Base-by-base conservation (phyloP, 2,329 filamentous ascomycete genomes). In the Cryoendolithus antarcticus region DNA sequence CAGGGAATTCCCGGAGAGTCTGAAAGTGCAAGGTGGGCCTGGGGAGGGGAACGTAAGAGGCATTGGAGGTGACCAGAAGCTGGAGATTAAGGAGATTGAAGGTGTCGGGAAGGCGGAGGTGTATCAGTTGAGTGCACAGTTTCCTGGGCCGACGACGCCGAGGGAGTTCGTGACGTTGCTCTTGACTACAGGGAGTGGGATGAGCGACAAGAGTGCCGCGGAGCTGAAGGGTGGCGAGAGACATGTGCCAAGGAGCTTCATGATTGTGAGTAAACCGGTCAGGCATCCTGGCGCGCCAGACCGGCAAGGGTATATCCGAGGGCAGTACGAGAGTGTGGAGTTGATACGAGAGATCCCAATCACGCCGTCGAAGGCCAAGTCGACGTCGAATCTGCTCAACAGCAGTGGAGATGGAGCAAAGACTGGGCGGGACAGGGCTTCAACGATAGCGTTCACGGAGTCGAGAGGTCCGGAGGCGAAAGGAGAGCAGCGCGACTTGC, bases 251-350 rank as follows among this genome's bases (percentile, higher is more conserved):
- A 67, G 82, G 45, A 82, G 88, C 53, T 93, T 79, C 58, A 85
- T 94, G 71, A 74, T 95, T 39, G 74, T 95, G 3, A 94, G 86
- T 2, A 86, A 82, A 58, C 89, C 89, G 1, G 83, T 86, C 52
- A 61, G 72, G 12, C 86, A 95, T 56, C 77, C 80, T 0, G 76
- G 85, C 42, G 80, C 82, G 28, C 78, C 80, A 12, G 70, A 72
- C 9, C 70, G 80, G 7, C 64, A 74, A 42, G 84, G 83, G 10
- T 89, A 80, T 56, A 83, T 94, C 35, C 73, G 86, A 31, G 89
- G 88, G 3, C 71, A 79, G 46, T 96, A 95, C 55, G 88, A 95
- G 64, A 93, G 84, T 1, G 81, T 95, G 10, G 89, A 96, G 61
- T 71, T 94, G 48, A 88, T 95, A 41, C 72, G 88, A 36, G 88